Percentiles rank a stretch among this genome's conserved stretches.
Conservation (phyloP, 164 flowering plant genomes). For the Macadamia integrifolia region DNA sequence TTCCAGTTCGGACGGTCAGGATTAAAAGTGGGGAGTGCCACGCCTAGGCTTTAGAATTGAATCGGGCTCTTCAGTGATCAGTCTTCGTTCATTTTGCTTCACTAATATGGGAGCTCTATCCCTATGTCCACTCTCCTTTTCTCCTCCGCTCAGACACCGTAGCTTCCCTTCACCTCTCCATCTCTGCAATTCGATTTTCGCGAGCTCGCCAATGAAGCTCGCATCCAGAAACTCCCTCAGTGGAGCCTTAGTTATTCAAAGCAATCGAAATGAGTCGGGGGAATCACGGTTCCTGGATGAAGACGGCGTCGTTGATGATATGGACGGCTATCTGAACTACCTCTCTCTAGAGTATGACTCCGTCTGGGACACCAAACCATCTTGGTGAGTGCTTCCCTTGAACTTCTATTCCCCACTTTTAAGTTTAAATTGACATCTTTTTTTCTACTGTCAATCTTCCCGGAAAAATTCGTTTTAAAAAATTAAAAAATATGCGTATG, state of each 20-base stretch:
- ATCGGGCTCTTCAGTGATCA: neutral
- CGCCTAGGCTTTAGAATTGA: no score
- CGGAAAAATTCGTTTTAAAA: no score
- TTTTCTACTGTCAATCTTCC: no score
- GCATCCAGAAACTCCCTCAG: constrained; percentile 3
- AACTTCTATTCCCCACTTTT: constrained; percentile 9
- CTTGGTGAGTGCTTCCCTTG: constrained; percentile 42
- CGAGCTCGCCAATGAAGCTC: constrained; percentile 10
- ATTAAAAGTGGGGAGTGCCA: no score
- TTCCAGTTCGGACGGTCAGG: no score
- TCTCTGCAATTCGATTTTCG: constrained; percentile 17
- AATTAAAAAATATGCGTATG: no score
- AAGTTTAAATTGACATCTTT: no score
- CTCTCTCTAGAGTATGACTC: constrained; percentile 94
- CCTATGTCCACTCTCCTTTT: constrained; percentile 19
- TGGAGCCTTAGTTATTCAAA: constrained; percentile 15
- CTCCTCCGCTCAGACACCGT: constrained; percentile 1
- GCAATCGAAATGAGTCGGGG: constrained; percentile 16
- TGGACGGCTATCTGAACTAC: constrained; percentile 80
- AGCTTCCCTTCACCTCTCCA: constrained; percentile 19
- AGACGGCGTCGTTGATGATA: constrained; percentile 66
- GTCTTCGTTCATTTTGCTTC: neutral
- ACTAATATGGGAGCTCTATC: constrained; percentile 25
- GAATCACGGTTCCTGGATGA: constrained; percentile 53
- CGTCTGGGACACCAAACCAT: constrained; percentile 99